These are phyloP conservation scores for Fusarium temperatum DNA, from an alignment of 2,329 filamentous ascomycete species.

Conservation along the genomic window DNA sequence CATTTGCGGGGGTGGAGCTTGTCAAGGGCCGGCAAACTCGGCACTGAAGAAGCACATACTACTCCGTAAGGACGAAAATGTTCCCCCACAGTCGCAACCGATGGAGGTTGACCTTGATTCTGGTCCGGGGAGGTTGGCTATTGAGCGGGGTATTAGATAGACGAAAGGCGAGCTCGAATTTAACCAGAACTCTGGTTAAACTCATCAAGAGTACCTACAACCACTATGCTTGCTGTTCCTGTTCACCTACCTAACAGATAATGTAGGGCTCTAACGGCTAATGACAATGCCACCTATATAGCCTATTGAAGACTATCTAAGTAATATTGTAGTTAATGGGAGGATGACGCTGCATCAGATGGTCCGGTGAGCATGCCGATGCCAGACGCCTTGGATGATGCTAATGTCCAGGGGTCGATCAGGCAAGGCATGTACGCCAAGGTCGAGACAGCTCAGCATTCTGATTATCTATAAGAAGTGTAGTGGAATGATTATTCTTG, in stretches of 20 bases:
- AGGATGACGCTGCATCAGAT: neutral
- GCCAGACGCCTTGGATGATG: neutral
- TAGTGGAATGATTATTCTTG: neutral
- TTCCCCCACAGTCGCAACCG: neutral
- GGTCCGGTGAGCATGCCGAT: neutral
- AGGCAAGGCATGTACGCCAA: neutral
- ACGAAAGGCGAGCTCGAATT: neutral
- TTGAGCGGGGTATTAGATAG: neutral
- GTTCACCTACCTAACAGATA: neutral
- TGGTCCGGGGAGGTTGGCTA: neutral
- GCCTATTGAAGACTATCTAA: neutral
- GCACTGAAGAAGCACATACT: neutral
- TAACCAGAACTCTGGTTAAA: neutral
- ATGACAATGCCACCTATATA: neutral
- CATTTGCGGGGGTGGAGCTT: neutral
- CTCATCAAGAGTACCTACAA: neutral
- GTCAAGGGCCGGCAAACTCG: neutral
- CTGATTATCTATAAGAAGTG: neutral
- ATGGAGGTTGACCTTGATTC: neutral
- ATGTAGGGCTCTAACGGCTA: neutral
- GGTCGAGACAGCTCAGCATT: too few species aligned
- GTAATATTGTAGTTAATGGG: neutral
- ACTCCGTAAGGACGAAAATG: too few species aligned
- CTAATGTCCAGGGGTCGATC: neutral
- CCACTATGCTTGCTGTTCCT: neutral